phyloP scores from a whole-genome alignment of 257 asterid species.

The Knoxia roxburghii region DNA sequence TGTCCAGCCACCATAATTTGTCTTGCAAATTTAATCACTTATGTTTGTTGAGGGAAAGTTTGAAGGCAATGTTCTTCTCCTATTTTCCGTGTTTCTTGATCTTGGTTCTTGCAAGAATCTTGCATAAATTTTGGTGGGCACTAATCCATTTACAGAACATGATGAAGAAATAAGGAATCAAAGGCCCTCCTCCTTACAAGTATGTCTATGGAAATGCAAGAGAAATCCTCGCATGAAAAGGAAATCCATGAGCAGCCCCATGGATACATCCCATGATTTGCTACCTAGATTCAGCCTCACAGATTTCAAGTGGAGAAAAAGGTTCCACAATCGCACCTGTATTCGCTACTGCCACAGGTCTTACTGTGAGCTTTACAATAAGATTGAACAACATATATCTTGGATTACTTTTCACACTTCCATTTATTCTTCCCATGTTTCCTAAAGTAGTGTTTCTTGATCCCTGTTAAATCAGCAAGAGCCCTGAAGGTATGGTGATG shows the following conservation, averaged over 20 bases:
- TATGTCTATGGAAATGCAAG: constrained; percentile 41
- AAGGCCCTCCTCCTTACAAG: constrained; percentile 51
- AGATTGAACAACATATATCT: no score
- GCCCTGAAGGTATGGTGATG: no score
- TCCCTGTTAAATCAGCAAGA: no score
- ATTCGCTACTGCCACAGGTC: no score
- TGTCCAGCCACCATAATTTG: neutral
- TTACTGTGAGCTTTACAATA: no score
- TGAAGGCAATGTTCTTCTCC: constrained; percentile 11
- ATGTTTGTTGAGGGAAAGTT: neutral
- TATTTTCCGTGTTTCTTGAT: constrained; percentile 8
- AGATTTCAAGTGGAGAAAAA: no score
- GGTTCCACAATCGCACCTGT: no score
- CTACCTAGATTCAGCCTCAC: constrained; percentile 51
- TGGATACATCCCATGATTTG: constrained; percentile 44
- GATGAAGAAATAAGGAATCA: constrained; percentile 41
- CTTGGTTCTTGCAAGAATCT: neutral
- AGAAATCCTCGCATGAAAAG: constrained; percentile 35
- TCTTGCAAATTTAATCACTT: no score
- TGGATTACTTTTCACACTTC: no score
- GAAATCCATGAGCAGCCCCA: constrained; percentile 20
- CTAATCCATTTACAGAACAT: constrained; percentile 27
- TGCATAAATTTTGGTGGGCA: constrained; percentile 39
- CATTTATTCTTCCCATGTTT: no score
- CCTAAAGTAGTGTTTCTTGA: no score